A percentile compares a stretch with the other conserved stretches of the same genome.
These are phyloP conservation scores for Brasilioporus rufonigricans DNA, from an alignment of 768 basidiomycete genomes.

Conservation along the genomic window DNA sequence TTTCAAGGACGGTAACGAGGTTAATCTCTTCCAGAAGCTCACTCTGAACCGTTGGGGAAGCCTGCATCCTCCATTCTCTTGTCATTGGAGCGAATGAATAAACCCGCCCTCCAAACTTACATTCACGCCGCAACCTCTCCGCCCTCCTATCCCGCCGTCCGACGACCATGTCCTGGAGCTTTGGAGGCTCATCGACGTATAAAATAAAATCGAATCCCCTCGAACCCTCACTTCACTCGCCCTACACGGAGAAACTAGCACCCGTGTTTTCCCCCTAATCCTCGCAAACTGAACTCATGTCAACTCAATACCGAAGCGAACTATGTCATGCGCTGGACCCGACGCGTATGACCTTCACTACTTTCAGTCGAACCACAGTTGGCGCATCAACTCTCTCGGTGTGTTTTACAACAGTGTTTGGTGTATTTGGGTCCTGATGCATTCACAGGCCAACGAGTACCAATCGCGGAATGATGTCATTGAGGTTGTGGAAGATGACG, in stretches of 20 bases:
- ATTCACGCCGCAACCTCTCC: neutral
- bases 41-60: neutral
- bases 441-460: neutral
- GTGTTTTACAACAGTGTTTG: neutral
- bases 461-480: neutral
- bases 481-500: neutral
- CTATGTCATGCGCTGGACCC: neutral
- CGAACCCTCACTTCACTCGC: neutral
- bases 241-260: neutral
- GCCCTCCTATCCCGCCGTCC: neutral
- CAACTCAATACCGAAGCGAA: neutral
- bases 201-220: neutral
- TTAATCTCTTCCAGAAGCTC: neutral
- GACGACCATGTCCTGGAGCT: neutral
- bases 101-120: neutral
- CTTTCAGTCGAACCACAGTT: no score
- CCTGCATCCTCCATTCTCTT: neutral
- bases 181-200: conserved; percentile 1
- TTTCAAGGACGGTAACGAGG: neutral
- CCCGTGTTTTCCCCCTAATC: neutral
- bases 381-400: neutral
- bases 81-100: neutral
- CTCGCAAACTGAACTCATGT: neutral
- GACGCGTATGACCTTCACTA: no score
- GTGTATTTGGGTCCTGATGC: neutral